Percentiles rank a stretch among this genome's conserved stretches.
phyloP scores from a whole-genome alignment of 441 rosid genomes.

The Lepidium campestre region DNA sequence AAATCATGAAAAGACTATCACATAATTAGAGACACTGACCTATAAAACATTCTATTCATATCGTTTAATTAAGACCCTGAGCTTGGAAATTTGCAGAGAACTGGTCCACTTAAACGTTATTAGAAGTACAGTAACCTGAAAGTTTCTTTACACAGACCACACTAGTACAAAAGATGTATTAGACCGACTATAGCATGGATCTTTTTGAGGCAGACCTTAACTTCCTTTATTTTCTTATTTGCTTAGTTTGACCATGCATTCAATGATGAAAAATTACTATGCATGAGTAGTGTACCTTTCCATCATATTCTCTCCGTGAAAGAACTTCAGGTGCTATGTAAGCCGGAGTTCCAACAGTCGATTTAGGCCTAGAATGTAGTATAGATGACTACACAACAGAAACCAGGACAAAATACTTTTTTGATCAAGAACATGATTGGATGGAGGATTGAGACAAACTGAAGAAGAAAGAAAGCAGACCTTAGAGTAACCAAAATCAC shows the following conservation, averaged over 20 bases:
- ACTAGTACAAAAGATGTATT: background rate
- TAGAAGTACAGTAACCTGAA: background rate
- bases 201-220: background rate
- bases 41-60: background rate
- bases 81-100: background rate
- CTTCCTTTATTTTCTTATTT: background rate
- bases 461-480: conserved; percentile 30
- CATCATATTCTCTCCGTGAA: conserved; percentile 77
- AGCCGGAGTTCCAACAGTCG: conserved; percentile 96
- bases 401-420: background rate
- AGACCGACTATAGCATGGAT: background rate
- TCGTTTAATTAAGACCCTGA: background rate
- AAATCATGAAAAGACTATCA: background rate
- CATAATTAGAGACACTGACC: background rate
- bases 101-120: background rate
- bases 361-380: conserved; percentile 88
- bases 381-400: conserved; percentile 56
- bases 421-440: background rate
- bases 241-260: background rate
- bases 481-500: conserved; percentile 98
- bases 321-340: conserved; percentile 91
- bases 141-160: background rate
- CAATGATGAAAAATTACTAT: background rate
- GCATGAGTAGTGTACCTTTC: conserved; percentile 48
- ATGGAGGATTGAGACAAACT: background rate